Percentiles rank a stretch among this genome's conserved stretches.
phyloP scores from a whole-genome alignment of 768 basidiomycete species.

The Arthromyces matolae region DNA sequence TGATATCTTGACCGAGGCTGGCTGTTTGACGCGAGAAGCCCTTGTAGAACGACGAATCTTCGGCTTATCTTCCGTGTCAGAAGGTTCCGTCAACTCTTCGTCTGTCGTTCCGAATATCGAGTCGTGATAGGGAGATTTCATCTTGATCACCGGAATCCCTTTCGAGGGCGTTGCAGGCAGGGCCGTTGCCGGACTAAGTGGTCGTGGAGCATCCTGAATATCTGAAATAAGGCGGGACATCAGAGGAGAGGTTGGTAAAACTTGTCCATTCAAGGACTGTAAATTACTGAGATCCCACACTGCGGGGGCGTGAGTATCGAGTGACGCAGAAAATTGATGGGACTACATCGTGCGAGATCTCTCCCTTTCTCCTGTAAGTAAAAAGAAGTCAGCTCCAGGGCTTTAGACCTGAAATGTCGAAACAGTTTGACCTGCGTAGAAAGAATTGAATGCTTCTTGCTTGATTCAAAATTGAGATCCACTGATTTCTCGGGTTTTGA shows the following conservation, averaged over 20 bases:
- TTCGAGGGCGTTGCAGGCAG: neutral
- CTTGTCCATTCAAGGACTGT: conserved; percentile 6
- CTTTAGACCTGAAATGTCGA: too few relatives aligned
- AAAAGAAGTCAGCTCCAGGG: too few relatives aligned
- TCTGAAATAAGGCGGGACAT: conserved; percentile 5
- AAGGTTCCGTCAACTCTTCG: conserved; percentile 25
- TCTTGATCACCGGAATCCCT: neutral
- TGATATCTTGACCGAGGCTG: neutral
- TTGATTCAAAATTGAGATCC: conserved; percentile 17
- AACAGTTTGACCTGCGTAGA: conserved; percentile 27
- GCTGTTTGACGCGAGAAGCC: neutral
- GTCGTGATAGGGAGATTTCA: conserved; percentile 11
- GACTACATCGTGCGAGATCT: conserved; percentile 22
- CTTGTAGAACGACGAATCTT: neutral
- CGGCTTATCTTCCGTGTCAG: conserved; percentile 12
- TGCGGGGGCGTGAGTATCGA: conserved; percentile 2
- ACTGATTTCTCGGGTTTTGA: conserved; percentile 23
- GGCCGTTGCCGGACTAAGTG: neutral
- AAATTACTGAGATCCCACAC: conserved; percentile 15
- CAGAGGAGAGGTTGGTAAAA: conserved; percentile 12
- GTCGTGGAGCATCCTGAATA: neutral
- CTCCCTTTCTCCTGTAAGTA: conserved; percentile 20
- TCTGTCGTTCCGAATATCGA: conserved; percentile 20
- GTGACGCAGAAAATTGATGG: neutral
- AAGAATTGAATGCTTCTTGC: conserved; percentile 2